Evolutionary conservation across 352 stramenopile species (phyloP).

Genomic region (Achlya hypogyna): DNA sequence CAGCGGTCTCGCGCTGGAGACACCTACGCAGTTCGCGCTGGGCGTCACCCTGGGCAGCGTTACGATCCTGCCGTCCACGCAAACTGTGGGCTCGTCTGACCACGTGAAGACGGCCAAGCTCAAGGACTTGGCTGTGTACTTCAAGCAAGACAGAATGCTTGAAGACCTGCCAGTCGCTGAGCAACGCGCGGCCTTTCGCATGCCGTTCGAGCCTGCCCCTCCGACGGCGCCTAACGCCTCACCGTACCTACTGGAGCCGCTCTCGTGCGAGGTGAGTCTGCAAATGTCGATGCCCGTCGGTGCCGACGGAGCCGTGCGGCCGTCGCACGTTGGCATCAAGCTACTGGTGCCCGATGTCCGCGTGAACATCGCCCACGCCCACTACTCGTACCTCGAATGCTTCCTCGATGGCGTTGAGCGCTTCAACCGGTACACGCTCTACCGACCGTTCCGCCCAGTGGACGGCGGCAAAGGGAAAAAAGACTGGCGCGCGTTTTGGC

Average conservation of each 20-base stretch:
- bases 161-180: background rate
- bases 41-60: slow-evolving; percentile 10
- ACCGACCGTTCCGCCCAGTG: slow-evolving; percentile 8
- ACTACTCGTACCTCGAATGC: slow-evolving; percentile 4
- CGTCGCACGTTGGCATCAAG: slow-evolving; percentile 1
- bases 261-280: background rate
- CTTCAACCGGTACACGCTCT: slow-evolving; percentile 16
- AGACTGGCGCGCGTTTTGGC: slow-evolving; percentile 9
- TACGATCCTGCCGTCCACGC: background rate
- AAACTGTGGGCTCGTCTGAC: background rate
- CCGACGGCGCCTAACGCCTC: background rate
- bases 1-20: background rate
- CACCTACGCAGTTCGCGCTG: background rate
- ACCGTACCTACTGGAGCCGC: background rate
- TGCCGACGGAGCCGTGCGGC: background rate
- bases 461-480: background rate
- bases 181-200: background rate
- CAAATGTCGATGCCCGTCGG: slow-evolving; percentile 2
- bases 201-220: slow-evolving; percentile 1
- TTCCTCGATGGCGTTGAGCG: slow-evolving; percentile 18
- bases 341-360: background rate
- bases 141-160: slow-evolving; percentile 5
- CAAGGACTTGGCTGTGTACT: slow-evolving; percentile 5
- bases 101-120: slow-evolving; percentile 2
- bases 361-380: background rate